Percentiles rank a stretch among this genome's conserved stretches.
Evolutionary conservation across 2,329 filamentous ascomycete genomes (phyloP).

Genomic region (Immersiporthe knoxdaviesiana): DNA sequence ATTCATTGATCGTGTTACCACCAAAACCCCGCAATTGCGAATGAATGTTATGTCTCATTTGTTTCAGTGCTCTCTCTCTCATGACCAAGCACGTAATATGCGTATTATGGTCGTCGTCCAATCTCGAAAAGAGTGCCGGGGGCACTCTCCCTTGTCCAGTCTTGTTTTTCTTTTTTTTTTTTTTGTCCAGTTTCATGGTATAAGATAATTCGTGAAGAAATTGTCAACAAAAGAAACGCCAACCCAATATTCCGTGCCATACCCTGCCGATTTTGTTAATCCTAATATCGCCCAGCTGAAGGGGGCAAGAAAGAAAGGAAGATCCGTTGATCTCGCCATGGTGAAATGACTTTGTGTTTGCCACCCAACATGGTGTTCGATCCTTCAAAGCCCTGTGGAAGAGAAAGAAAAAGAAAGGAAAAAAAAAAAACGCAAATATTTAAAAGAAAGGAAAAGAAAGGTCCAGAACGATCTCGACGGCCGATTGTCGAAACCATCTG

Average conservation of each 20-base stretch:
- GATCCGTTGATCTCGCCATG: background rate
- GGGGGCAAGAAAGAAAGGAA: background rate
- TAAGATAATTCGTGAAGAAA: background rate
- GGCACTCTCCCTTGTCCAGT: background rate
- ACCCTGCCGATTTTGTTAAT: background rate
- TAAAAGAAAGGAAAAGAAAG: background rate
- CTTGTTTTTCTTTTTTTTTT: background rate
- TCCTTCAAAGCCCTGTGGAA: background rate
- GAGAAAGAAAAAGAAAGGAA: background rate
- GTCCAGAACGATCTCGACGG: background rate
- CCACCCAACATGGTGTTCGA: background rate
- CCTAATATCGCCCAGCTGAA: background rate
- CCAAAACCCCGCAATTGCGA: background rate
- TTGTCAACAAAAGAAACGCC: background rate
- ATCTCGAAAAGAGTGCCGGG: background rate
- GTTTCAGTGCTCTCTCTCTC: background rate
- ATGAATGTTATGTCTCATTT: background rate
- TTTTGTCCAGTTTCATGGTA: background rate
- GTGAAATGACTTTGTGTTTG: background rate
- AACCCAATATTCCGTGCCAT: background rate
- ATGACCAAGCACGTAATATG: conserved; percentile 1
- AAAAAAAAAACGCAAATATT: background rate
- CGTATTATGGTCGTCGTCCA: background rate
- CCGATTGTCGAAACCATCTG: conserved; percentile 1
- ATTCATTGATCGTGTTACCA: conserved; percentile 1